Evolutionary conservation across 345 rosid genomes (phyloP).

Genomic region (Xanthoceras sorbifolium): DNA sequence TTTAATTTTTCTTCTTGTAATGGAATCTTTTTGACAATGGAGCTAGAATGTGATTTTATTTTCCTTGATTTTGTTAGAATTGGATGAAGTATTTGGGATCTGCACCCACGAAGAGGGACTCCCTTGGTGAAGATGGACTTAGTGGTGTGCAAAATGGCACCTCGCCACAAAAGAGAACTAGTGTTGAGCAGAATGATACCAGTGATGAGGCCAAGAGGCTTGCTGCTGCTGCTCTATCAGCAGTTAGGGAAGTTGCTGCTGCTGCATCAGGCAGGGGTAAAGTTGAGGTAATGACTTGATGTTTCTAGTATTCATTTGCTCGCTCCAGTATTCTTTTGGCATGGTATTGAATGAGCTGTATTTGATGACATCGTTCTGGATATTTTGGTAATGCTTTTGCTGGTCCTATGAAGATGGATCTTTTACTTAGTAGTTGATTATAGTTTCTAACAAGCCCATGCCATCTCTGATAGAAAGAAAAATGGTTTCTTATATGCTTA

Average conservation of each 20-base stretch:
- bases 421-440: conserved; percentile 3
- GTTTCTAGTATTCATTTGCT: conserved; percentile 5
- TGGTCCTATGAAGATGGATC: conserved; percentile 7
- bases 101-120: conserved; percentile 23
- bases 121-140: conserved; percentile 13
- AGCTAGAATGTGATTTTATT: neutral
- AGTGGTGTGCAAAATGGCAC: conserved; percentile 29
- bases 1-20: neutral
- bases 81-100: conserved; percentile 38
- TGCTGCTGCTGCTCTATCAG: conserved; percentile 91
- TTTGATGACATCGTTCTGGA: neutral
- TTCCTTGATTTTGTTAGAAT: conserved; percentile 30
- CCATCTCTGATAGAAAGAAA: neutral
- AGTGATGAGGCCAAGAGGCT: conserved; percentile 66
- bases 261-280: conserved; percentile 65
- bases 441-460: neutral
- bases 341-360: neutral
- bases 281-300: conserved; percentile 59
- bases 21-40: neutral
- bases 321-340: neutral
- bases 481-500: neutral
- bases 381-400: neutral
- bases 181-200: conserved; percentile 27
- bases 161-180: conserved; percentile 26
- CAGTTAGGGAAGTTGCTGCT: conserved; percentile 74